phyloP scores from a whole-genome alignment of 169 alveolate genomes.

The Pseudocohnilembus persalinus region DNA sequence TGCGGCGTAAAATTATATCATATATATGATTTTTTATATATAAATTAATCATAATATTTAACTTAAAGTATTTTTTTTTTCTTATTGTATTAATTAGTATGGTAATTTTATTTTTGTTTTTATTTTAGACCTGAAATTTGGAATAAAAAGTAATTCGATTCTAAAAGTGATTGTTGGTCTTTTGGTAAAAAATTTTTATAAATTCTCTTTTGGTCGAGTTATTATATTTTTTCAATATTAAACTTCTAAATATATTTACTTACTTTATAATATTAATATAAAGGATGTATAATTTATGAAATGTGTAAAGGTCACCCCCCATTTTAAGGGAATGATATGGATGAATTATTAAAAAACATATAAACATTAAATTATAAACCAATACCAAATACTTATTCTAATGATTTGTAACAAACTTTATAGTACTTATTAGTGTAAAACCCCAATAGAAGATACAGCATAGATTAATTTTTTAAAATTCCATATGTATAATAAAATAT shows the following conservation, averaged over 20 bases:
- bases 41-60: not conserved
- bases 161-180: not conserved
- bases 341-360: too few species aligned
- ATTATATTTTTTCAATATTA: not conserved
- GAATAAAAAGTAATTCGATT: not conserved
- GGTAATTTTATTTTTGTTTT: too few species aligned
- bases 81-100: not conserved
- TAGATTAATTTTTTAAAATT: not conserved
- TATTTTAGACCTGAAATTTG: slow-evolving; percentile 1
- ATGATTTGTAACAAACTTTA: not conserved
- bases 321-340: not conserved
- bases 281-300: not conserved
- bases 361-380: not conserved
- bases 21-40: too few species aligned
- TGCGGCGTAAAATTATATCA: not conserved
- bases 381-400: not conserved
- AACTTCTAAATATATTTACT: not conserved
- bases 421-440: not conserved
- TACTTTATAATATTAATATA: too few species aligned
- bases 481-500: not conserved
- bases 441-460: not conserved
- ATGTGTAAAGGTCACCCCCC: not conserved
- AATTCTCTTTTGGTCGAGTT: too few species aligned
- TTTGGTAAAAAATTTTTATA: not conserved
- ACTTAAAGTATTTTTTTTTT: too few species aligned